phyloP scores from a whole-genome alignment of 768 basidiomycete genomes.

The Phaffia australis region DNA sequence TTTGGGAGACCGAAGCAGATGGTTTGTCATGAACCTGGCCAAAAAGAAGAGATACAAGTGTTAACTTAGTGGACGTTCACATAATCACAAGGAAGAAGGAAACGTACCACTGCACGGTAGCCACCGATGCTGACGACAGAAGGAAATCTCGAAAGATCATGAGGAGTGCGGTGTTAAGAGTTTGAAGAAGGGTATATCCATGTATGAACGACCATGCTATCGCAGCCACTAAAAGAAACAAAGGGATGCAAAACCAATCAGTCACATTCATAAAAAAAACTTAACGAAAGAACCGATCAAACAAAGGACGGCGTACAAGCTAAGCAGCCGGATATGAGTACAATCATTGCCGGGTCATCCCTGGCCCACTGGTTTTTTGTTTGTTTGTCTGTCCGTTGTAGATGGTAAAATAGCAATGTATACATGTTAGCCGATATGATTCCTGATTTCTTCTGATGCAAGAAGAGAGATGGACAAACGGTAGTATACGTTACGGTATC shows the following conservation, averaged over 20 bases:
- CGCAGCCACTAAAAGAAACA: constrained; percentile 52
- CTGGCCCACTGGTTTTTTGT: constrained; percentile 98
- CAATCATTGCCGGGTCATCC: constrained; percentile 89
- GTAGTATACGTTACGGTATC: constrained; percentile 93
- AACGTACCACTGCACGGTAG: constrained; percentile 64
- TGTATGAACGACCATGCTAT: constrained; percentile 80
- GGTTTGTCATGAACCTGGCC: constrained; percentile 59
- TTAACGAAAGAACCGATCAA: neutral
- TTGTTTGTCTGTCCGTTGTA: constrained; percentile 45
- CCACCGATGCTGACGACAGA: constrained; percentile 58
- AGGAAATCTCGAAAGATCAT: constrained; percentile 89
- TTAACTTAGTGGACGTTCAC: constrained; percentile 6
- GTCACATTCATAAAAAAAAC: neutral
- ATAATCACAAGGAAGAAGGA: neutral
- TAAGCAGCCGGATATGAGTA: constrained; percentile 70
- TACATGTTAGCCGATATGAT: constrained; percentile 2
- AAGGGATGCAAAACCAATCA: neutral
- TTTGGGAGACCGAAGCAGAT: constrained; percentile 56
- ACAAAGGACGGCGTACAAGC: constrained; percentile 45
- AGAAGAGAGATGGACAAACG: constrained; percentile 46
- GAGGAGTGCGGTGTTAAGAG: constrained; percentile 55
- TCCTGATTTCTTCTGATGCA: neutral
- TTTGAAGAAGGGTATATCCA: constrained; percentile 49
- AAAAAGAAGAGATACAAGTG: constrained; percentile 27
- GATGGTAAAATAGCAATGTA: neutral